Percentiles rank a stretch among this genome's conserved stretches.
Evolutionary conservation across 2,329 filamentous ascomycete species (phyloP).

Genomic region (Trichoderma asperellum): DNA sequence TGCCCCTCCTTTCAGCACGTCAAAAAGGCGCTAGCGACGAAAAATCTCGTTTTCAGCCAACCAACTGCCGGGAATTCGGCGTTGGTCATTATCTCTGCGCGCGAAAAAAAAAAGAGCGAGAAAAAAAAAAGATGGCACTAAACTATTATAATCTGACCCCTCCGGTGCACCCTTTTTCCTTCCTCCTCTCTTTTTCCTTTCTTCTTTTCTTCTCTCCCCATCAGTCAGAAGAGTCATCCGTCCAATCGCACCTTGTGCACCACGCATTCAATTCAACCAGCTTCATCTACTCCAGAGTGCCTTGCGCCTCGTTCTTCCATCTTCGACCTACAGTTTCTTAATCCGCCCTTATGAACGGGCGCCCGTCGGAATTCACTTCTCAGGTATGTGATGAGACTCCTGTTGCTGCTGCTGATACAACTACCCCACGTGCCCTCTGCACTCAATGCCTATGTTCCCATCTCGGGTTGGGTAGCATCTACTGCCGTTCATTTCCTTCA

Average conservation of each 20-base stretch:
- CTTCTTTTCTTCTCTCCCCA: conserved; percentile 5
- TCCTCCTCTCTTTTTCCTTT: conserved; percentile 24
- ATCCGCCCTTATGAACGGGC: conserved; percentile 83
- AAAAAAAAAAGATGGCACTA: conserved; percentile 18
- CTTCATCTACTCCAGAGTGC: conserved; percentile 27
- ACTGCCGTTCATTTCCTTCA: not conserved
- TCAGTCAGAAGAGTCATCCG: conserved; percentile 26
- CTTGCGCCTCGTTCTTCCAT: conserved; percentile 27
- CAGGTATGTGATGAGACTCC: conserved; percentile 60
- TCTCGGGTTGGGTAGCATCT: not conserved
- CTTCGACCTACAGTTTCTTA: conserved; percentile 37
- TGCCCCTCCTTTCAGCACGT: not conserved
- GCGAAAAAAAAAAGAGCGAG: not conserved
- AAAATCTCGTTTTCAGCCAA: not conserved
- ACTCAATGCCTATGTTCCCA: not conserved
- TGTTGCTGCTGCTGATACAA: conserved; percentile 13
- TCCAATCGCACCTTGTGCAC: conserved; percentile 13
- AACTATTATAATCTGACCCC: conserved; percentile 12
- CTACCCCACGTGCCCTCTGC: not conserved
- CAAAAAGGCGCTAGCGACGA: not conserved
- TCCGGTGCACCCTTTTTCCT: conserved; percentile 26
- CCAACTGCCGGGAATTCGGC: conserved; percentile 16
- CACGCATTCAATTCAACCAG: not conserved
- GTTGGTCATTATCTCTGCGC: conserved; percentile 10
- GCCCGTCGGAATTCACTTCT: conserved; percentile 83